Conservation (phyloP, 495 filamentous ascomycete genomes). For the Cercophora sp. region DNA sequence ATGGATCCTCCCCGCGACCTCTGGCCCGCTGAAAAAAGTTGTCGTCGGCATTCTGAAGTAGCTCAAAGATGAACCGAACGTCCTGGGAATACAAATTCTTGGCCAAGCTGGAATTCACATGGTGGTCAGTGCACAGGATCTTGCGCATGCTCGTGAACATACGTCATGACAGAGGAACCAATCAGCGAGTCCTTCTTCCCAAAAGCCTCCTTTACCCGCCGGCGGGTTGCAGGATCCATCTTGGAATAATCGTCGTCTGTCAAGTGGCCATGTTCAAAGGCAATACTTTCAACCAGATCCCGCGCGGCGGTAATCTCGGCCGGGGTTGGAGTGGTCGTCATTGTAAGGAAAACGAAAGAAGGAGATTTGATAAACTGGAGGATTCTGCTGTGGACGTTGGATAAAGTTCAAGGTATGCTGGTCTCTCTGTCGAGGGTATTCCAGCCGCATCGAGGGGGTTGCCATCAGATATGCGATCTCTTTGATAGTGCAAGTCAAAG, state of each 20-base stretch:
- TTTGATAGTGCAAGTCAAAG: neutral
- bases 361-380: no score
- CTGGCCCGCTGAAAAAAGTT: constrained; percentile 25
- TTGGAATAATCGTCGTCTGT: constrained; percentile 16
- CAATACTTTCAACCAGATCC: constrained; percentile 23
- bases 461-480: neutral
- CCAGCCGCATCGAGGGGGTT: no score
- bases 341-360: neutral
- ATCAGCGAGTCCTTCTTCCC: constrained; percentile 28
- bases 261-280: constrained; percentile 25
- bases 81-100: constrained; percentile 37
- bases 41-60: constrained; percentile 44
- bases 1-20: constrained; percentile 18
- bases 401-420: no score
- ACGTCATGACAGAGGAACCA: constrained; percentile 32
- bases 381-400: no score
- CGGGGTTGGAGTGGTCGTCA: no score
- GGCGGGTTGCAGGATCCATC: constrained; percentile 24
- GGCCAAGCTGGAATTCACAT: constrained; percentile 24
- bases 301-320: neutral
- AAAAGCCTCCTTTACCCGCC: constrained; percentile 26
- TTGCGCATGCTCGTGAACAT: constrained; percentile 1
- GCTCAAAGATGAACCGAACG: constrained; percentile 37
- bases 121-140: neutral
- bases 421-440: no score